Evolutionary conservation across 2,329 filamentous ascomycete species (phyloP).

Genomic region (Aspergillus pseudoterreus): DNA sequence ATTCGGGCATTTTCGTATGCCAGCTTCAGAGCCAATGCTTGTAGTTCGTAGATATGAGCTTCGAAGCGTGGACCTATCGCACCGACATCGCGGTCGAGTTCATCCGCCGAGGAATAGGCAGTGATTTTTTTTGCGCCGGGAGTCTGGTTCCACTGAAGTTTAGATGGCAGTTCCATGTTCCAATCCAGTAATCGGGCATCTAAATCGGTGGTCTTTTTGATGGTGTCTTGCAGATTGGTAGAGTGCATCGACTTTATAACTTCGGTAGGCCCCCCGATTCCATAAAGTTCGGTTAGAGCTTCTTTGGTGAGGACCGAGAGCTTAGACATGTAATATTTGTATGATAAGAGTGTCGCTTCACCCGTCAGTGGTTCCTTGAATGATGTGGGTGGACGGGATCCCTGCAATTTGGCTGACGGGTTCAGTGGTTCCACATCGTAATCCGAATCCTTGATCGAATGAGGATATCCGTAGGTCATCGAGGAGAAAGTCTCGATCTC

Average conservation of each 20-base stretch:
- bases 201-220: slow-evolving; percentile 5
- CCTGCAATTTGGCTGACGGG: slow-evolving; percentile 15
- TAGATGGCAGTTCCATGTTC: slow-evolving; percentile 13
- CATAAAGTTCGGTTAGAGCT: slow-evolving; percentile 17
- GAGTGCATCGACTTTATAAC: neutral
- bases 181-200: slow-evolving; percentile 11
- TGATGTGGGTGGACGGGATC: slow-evolving; percentile 5
- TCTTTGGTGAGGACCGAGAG: slow-evolving; percentile 16
- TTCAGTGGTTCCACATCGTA: slow-evolving; percentile 29
- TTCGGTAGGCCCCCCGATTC: slow-evolving; percentile 5
- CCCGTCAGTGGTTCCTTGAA: slow-evolving; percentile 7
- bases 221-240: slow-evolving; percentile 1
- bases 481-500: slow-evolving; percentile 42
- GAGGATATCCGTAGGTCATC: slow-evolving; percentile 39
- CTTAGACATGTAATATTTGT: slow-evolving; percentile 25
- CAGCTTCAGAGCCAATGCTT: slow-evolving; percentile 30
- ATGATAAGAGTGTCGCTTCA: slow-evolving; percentile 16
- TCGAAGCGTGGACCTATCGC: slow-evolving; percentile 21
- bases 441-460: slow-evolving; percentile 29
- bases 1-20: slow-evolving; percentile 35
- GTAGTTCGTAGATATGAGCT: slow-evolving; percentile 26
- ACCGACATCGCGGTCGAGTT: slow-evolving; percentile 21
- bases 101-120: slow-evolving; percentile 14
- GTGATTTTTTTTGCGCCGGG: neutral
- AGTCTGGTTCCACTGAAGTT: slow-evolving; percentile 1